phyloP scores from a whole-genome alignment of 805 yeast species.

The Saturnispora besseyi region DNA sequence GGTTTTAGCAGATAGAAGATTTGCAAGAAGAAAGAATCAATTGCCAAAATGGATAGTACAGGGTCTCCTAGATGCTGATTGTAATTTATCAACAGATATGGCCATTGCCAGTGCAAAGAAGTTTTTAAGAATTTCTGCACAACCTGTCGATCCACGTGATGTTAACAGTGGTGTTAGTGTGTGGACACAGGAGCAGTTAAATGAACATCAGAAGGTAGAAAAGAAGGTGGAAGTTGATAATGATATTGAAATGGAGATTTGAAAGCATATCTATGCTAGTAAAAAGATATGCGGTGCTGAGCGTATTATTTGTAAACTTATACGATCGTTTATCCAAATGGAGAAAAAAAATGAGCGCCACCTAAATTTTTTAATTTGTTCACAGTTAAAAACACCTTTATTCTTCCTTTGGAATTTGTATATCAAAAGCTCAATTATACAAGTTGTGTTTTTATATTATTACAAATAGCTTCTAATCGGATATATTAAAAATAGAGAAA shows the following conservation, averaged over 20 bases:
- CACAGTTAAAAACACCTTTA: not conserved
- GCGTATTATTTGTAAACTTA: not conserved
- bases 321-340: conserved; percentile 1
- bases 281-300: not conserved
- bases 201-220: conserved; percentile 41
- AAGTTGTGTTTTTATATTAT: too few relatives aligned
- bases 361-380: not conserved
- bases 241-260: conserved; percentile 27
- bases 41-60: conserved; percentile 97
- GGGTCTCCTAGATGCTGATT: conserved; percentile 84
- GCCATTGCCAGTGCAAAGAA: conserved; percentile 91
- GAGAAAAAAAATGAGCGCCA: not conserved
- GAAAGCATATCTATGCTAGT: not conserved
- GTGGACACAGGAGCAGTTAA: conserved; percentile 71
- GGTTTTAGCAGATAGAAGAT: conserved; percentile 95
- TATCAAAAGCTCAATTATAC: too few relatives aligned
- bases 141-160: conserved; percentile 81
- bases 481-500: not conserved
- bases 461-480: too few relatives aligned
- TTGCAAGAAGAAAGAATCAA: conserved; percentile 76
- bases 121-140: conserved; percentile 88
- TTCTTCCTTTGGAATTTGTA: not conserved
- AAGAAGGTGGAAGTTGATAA: conserved; percentile 17
- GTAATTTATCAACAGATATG: conserved; percentile 92
- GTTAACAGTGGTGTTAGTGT: conserved; percentile 85